Percentiles rank a stretch among this genome's conserved stretches.
These are phyloP conservation scores for Coemansia aciculifera DNA, from an alignment of 192 early-diverging fungal genomes.

Conservation along the genomic window DNA sequence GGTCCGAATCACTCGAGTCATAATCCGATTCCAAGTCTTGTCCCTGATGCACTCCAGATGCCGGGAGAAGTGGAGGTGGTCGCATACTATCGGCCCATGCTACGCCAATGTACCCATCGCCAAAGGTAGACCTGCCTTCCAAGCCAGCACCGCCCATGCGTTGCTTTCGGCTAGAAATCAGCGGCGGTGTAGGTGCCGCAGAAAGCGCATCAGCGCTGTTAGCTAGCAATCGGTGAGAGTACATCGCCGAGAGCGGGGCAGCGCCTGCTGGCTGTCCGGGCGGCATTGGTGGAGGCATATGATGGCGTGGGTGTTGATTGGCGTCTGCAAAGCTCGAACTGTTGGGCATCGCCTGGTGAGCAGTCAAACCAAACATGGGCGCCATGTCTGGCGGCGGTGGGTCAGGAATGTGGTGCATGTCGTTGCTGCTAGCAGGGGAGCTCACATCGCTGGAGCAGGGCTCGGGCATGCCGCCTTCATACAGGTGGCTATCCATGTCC, in stretches of 20 bases:
- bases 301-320: neutral
- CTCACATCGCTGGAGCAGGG: constrained; percentile 9
- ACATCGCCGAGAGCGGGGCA: neutral
- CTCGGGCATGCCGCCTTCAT: neutral
- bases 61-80: constrained; percentile 16
- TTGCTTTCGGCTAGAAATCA: neutral
- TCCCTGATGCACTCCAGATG: neutral
- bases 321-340: neutral
- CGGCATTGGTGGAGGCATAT: neutral
- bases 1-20: constrained; percentile 41
- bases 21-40: constrained; percentile 14
- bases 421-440: constrained; percentile 6
- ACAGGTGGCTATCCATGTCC: neutral
- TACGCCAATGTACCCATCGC: neutral
- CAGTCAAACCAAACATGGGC: constrained; percentile 2
- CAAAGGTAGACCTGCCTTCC: neutral
- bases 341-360: neutral
- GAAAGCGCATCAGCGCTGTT: constrained; percentile 7
- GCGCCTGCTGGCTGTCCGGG: neutral
- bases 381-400: neutral
- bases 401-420: constrained; percentile 7
- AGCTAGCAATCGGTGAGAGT: neutral
- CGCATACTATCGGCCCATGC: constrained; percentile 8
- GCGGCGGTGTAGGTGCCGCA: constrained; percentile 10
- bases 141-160: neutral